A percentile compares a stretch with the other conserved stretches of the same genome.
Conservation (phyloP, 345 rosid species). For the thale cress (Arabidopsis thaliana) region DNA sequence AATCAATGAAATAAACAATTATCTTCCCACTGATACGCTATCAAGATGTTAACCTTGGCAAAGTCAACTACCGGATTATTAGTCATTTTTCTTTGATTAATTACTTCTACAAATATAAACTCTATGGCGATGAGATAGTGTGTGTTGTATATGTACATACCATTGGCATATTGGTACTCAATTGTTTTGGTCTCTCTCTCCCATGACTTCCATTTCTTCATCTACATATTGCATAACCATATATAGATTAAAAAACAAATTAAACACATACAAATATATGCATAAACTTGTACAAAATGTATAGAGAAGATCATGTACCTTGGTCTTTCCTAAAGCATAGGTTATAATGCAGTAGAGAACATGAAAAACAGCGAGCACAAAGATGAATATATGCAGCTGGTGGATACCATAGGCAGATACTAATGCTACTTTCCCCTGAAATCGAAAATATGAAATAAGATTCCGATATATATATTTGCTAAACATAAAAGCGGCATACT, state of each 20-base stretch:
- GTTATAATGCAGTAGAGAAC: constrained; percentile 67
- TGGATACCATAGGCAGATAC: constrained; percentile 78
- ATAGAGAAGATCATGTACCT: constrained; percentile 51
- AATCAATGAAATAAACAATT: constrained; percentile 13
- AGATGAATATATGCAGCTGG: constrained; percentile 83
- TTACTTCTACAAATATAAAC: not conserved
- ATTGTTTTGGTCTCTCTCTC: constrained; percentile 80
- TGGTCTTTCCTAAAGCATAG: constrained; percentile 66
- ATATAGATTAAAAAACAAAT: not conserved
- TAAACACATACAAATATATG: not conserved
- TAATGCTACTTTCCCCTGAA: constrained; percentile 73
- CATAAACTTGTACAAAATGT: not conserved
- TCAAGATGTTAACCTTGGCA: constrained; percentile 28
- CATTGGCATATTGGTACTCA: constrained; percentile 80
- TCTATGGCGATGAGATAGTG: not conserved
- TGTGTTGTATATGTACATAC: constrained; percentile 46
- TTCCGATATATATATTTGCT: too few species aligned
- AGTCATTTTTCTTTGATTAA: constrained; percentile 2
- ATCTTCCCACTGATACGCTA: constrained; percentile 13
- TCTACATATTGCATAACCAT: constrained; percentile 52
- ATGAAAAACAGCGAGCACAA: constrained; percentile 71
- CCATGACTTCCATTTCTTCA: constrained; percentile 92
- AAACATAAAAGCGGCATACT: too few species aligned
- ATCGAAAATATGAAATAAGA: not conserved
- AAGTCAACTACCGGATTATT: constrained; percentile 30